phyloP scores from a whole-genome alignment of 805 yeast species.

The Wickerhamomyces silvicola region DNA sequence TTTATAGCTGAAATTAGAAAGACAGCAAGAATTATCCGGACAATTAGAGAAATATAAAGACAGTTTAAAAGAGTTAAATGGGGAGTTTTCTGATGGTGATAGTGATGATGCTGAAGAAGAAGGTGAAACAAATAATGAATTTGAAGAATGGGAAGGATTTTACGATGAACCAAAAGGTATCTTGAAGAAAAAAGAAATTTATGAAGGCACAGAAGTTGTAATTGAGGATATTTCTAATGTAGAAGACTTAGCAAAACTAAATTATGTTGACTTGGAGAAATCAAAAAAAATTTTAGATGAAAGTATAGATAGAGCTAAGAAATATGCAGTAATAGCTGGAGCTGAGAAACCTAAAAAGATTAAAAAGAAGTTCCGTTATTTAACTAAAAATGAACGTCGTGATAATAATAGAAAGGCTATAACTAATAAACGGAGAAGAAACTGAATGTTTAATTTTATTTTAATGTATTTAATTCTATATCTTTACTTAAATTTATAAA shows the following conservation, averaged over 20 bases:
- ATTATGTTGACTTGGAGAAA: conserved; percentile 64
- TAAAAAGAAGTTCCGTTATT: conserved; percentile 83
- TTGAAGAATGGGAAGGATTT: conserved; percentile 36
- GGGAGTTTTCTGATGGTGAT: conserved; percentile 13
- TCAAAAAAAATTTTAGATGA: conserved; percentile 65
- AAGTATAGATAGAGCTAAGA: conserved; percentile 72
- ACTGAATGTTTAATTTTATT: not conserved
- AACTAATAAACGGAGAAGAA: conserved; percentile 28
- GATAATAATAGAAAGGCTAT: conserved; percentile 44
- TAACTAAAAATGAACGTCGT: conserved; percentile 74
- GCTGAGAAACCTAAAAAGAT: conserved; percentile 26
- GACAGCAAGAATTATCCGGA: conserved; percentile 56
- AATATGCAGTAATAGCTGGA: conserved; percentile 59
- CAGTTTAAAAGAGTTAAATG: conserved; percentile 27
- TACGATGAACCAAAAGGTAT: conserved; percentile 23
- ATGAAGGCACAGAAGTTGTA: conserved; percentile 37
- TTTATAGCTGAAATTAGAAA: conserved; percentile 51
- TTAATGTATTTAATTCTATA: conserved; percentile 20
- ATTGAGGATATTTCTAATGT: conserved; percentile 46
- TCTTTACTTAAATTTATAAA: too few species aligned
- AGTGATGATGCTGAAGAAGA: conserved; percentile 22
- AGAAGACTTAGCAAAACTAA: conserved; percentile 56
- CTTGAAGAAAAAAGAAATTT: conserved; percentile 20
- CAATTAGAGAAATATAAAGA: conserved; percentile 55
- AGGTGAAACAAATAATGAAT: conserved; percentile 12